Evolutionary conservation across 1,139 yeast genomes (phyloP).

Genomic region (Geotrichum reessii): DNA sequence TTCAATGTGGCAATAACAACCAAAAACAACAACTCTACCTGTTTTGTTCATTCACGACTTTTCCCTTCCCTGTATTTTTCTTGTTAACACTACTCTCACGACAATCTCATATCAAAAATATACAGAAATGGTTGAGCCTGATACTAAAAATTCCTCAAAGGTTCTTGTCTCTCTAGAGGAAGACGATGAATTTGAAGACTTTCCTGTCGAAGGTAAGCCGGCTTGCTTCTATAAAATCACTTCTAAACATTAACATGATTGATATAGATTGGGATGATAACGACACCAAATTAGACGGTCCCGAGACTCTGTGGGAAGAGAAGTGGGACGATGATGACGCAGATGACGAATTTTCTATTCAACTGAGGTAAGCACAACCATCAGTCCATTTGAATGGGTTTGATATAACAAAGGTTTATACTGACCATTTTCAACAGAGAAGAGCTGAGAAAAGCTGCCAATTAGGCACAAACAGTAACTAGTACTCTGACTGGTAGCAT

Average conservation of each 20-base stretch:
- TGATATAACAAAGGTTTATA: neutral
- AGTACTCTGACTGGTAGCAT: neutral
- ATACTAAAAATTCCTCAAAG: constrained; percentile 21
- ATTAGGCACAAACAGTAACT: neutral
- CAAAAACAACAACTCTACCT: neutral
- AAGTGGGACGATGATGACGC: constrained; percentile 93
- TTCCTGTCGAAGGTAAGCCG: constrained; percentile 73
- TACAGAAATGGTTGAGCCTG: constrained; percentile 12
- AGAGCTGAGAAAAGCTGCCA: neutral
- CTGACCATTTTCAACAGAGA: neutral
- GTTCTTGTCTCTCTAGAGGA: constrained; percentile 64
- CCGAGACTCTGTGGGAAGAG: constrained; percentile 78
- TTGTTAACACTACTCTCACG: neutral
- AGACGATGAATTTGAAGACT: constrained; percentile 93
- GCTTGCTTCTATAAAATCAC: constrained; percentile 15
- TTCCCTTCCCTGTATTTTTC: neutral
- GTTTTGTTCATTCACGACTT: neutral
- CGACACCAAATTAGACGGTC: constrained; percentile 38
- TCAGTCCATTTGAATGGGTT: neutral
- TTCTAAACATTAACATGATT: neutral
- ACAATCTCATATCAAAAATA: neutral
- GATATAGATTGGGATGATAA: constrained; percentile 48
- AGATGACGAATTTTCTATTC: constrained; percentile 74
- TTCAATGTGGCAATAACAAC: neutral
- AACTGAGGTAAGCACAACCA: constrained; percentile 46